Evolutionary conservation across 192 early-diverging fungal genomes (phyloP).

Genomic region (Dissophora globulifera): DNA sequence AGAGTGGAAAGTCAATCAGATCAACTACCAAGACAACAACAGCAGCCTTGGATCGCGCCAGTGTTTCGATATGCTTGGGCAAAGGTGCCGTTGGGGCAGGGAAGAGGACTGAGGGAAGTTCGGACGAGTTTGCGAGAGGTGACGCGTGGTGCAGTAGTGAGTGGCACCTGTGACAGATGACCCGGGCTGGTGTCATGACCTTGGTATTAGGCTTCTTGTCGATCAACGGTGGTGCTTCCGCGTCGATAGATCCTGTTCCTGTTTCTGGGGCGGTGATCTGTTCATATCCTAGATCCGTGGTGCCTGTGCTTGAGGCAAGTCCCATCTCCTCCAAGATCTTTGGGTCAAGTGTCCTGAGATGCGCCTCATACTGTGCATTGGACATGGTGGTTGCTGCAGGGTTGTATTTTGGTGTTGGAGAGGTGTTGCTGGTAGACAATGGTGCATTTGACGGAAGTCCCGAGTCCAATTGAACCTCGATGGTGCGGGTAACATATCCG

Average conservation of each 20-base stretch:
- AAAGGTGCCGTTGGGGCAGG: slow-evolving; percentile 34
- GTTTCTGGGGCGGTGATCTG: not conserved
- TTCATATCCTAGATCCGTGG: not conserved
- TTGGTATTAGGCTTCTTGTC: slow-evolving; percentile 13
- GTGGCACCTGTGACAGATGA: slow-evolving; percentile 45
- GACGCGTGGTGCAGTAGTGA: slow-evolving; percentile 42
- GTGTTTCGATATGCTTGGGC: slow-evolving; percentile 36
- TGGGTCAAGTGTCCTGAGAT: slow-evolving; percentile 31
- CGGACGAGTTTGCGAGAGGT: slow-evolving; percentile 10
- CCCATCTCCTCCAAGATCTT: slow-evolving; percentile 43
- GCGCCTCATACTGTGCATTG: slow-evolving; percentile 24
- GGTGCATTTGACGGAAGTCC: not conserved
- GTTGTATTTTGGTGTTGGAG: not conserved
- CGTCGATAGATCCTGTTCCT: not conserved
- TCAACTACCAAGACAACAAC: slow-evolving; percentile 45
- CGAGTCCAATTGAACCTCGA: not conserved
- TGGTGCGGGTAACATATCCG: slow-evolving; percentile 24
- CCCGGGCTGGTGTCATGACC: not conserved
- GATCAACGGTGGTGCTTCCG: not conserved
- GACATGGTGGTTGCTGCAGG: slow-evolving; percentile 25
- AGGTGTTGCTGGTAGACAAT: no score
- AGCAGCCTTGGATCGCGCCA: slow-evolving; percentile 35
- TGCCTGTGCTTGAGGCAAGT: not conserved
- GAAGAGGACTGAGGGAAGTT: slow-evolving; percentile 18
- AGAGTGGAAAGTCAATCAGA: slow-evolving; percentile 43